Base-by-base conservation (phyloP, 2,329 filamentous ascomycete species). In the Verticillium albo-atrum region DNA sequence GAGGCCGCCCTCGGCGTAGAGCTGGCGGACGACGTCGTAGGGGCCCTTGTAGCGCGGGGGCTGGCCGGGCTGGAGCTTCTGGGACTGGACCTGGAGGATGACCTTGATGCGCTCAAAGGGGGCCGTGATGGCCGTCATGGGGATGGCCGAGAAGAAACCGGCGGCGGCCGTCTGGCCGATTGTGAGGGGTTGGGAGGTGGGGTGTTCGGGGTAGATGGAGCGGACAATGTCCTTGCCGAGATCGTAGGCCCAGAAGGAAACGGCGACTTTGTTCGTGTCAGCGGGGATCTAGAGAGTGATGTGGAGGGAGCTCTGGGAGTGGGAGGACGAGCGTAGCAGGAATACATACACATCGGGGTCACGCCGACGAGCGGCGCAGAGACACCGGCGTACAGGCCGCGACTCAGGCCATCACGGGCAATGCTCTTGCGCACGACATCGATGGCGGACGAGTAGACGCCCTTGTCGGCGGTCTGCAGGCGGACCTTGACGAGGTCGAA, bases 61-160 rank as follows among this genome's bases (percentile, higher is more conserved):
- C 79, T 97, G 90, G 70, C 93, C 94, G 0, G 93, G 91, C 1
- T 88, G 87, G 47, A 95, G 88, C 77, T 93, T 92, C 76, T 97
- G 92, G 70, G 92, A 93, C 78, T 98, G 95, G 66, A 98, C 96
- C 76, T 99, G 95, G 1, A 99, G 88, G 64, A 99, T 92, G 59
- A 99, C 94, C 79, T 99, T 99, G 68, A 99, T 92, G 70, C 95
- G 94, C 83, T 99, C 95, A 74, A 99, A 98, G 62, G 95, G 95
- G 4, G 95, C 95, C n/a, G 95, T 98, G 79, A 99, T 97, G 75
- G 91, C 78, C 4, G 95, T 99, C 92, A 96, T 96, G 70, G 95
- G 95, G 61, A 99, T 90, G 62, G 95, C 95, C 71, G 91, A 96
- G 85, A 99, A 96, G 86, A 97, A 97, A 64, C 95, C 95, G 15